A percentile compares a stretch with the other conserved stretches of the same genome.
Evolutionary conservation across 306 rosid genomes (phyloP).

Genomic region (Cicer pinnatifidum): DNA sequence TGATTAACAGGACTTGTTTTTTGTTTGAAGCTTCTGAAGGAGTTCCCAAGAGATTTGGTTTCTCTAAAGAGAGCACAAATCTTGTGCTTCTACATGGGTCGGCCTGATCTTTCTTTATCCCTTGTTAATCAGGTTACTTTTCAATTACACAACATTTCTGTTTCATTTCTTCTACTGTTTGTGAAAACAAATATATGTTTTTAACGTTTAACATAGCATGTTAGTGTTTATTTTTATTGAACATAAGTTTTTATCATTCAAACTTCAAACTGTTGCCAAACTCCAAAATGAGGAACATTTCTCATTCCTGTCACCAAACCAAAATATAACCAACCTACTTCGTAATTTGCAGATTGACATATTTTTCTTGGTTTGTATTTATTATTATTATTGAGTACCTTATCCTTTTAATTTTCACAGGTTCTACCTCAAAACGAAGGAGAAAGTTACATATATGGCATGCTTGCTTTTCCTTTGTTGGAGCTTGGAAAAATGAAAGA

Average conservation of each 20-base stretch:
- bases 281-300: background rate
- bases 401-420: conserved; percentile 51
- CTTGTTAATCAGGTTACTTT: conserved; percentile 76
- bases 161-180: conserved; percentile 38
- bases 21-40: conserved; percentile 65
- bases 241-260: background rate
- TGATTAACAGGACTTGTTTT: conserved; percentile 35
- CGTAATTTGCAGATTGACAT: conserved; percentile 1
- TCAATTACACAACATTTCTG: conserved; percentile 25
- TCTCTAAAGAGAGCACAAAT: conserved; percentile 85
- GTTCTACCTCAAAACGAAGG: conserved; percentile 71
- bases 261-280: conserved; percentile 8
- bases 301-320: conserved; percentile 20
- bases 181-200: background rate
- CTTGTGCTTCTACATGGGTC: conserved; percentile 77
- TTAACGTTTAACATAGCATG: background rate
- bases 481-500: conserved; percentile 82
- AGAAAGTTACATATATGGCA: conserved; percentile 71
- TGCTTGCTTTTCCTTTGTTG: conserved; percentile 87
- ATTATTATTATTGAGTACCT: conserved; percentile 15
- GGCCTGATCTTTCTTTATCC: conserved; percentile 60
- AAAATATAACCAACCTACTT: conserved; percentile 7
- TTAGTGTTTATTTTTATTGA: background rate
- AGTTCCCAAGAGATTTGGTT: conserved; percentile 78
- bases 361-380: background rate